phyloP scores from a whole-genome alignment of 805 yeast species.

The Nakazawaea anatomiae region DNA sequence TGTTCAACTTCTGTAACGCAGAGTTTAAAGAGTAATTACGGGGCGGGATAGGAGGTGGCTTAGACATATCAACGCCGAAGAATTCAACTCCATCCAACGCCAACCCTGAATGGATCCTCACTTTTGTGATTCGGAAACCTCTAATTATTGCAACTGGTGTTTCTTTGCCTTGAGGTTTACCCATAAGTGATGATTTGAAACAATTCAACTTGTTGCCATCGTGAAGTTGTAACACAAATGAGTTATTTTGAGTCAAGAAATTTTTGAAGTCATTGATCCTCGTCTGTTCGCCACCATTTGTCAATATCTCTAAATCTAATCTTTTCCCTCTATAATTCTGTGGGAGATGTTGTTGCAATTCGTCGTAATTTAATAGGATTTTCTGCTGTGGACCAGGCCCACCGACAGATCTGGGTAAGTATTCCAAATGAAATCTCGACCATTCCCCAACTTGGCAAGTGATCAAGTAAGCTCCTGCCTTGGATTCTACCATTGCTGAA shows the following conservation, averaged over 20 bases:
- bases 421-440: constrained; percentile 57
- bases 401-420: constrained; percentile 44
- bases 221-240: constrained; percentile 13
- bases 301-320: constrained; percentile 47
- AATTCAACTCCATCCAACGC: constrained; percentile 82
- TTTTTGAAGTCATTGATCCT: constrained; percentile 43
- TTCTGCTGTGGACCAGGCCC: constrained; percentile 59
- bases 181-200: constrained; percentile 13
- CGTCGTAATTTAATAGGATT: constrained; percentile 41
- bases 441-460: constrained; percentile 64
- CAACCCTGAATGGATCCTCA: constrained; percentile 65
- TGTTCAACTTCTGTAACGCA: constrained; percentile 1
- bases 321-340: constrained; percentile 26
- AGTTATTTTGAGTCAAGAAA: constrained; percentile 18
- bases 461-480: constrained; percentile 66
- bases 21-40: constrained; percentile 29
- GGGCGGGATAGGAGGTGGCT: constrained; percentile 38
- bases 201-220: neutral
- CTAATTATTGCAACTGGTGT: constrained; percentile 26
- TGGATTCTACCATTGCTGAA: constrained; percentile 25
- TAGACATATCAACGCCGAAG: constrained; percentile 21
- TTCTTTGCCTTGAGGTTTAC: constrained; percentile 19
- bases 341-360: constrained; percentile 34
- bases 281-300: constrained; percentile 56
- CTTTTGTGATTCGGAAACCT: constrained; percentile 34